These are phyloP conservation scores for Mortierella polycephala DNA, from an alignment of 371 early-diverging fungal species.

Conservation along the genomic window DNA sequence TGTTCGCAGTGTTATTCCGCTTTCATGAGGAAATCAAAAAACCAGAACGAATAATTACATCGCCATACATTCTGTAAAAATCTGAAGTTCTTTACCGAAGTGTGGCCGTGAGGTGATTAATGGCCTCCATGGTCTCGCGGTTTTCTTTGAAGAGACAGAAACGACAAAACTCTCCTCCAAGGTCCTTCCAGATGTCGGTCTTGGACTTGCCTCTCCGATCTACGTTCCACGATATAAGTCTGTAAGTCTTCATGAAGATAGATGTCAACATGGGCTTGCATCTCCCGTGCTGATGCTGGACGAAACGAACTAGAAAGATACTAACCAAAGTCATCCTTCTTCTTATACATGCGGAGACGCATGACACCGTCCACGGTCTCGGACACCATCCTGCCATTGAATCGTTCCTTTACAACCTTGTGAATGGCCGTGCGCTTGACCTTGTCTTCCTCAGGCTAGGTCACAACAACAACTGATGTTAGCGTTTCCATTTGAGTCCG, in stretches of 20 bases:
- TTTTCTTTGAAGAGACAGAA: conserved; percentile 92
- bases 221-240: neutral
- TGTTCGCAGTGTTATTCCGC: too few species aligned
- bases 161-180: conserved; percentile 79
- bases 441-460: conserved; percentile 60
- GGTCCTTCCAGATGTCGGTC: conserved; percentile 57
- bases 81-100: conserved; percentile 49
- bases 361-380: conserved; percentile 63
- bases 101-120: conserved; percentile 68
- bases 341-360: conserved; percentile 46
- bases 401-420: conserved; percentile 61
- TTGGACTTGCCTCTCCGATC: conserved; percentile 47
- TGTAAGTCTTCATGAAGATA: neutral
- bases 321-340: conserved; percentile 42
- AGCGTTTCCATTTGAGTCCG: neutral
- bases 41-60: neutral
- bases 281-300: too few species aligned
- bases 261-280: neutral
- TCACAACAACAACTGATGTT: neutral
- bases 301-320: too few species aligned
- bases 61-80: conserved; percentile 13
- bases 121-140: conserved; percentile 87
- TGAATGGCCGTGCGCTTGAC: conserved; percentile 65
- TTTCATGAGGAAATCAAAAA: too few species aligned
- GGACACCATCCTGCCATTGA: conserved; percentile 57